phyloP scores from a whole-genome alignment of 108 stramenopile species.

The Skeletonema tropicum region DNA sequence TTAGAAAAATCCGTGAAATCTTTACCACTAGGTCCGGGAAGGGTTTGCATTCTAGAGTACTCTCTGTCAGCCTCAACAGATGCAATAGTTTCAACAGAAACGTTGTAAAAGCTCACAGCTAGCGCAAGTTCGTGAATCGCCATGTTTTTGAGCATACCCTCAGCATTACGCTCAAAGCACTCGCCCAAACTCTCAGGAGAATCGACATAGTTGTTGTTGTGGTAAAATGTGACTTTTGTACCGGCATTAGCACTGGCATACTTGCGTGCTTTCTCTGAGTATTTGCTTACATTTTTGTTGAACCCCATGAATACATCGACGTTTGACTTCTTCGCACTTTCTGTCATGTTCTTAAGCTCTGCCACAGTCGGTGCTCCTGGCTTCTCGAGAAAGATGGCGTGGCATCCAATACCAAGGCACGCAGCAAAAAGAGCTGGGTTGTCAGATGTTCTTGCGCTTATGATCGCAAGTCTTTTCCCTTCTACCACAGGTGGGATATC shows the following conservation, averaged over 20 bases:
- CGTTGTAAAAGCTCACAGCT: slow-evolving; percentile 76
- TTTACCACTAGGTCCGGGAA: slow-evolving; percentile 41
- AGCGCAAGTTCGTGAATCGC: slow-evolving; percentile 89
- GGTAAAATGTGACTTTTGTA: slow-evolving; percentile 63
- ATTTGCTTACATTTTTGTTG: slow-evolving; percentile 88
- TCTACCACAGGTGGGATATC: slow-evolving; percentile 48
- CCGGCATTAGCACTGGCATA: slow-evolving; percentile 42
- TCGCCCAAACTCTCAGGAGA: slow-evolving; percentile 61
- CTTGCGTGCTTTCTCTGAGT: slow-evolving; percentile 58
- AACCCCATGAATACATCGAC: slow-evolving; percentile 78
- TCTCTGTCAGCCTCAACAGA: slow-evolving; percentile 64
- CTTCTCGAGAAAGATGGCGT: slow-evolving; percentile 81
- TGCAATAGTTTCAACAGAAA: slow-evolving; percentile 72
- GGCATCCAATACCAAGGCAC: slow-evolving; percentile 57
- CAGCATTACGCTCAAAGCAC: slow-evolving; percentile 84
- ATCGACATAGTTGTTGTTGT: slow-evolving; percentile 81
- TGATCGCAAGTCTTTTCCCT: slow-evolving; percentile 47
- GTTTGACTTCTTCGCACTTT: slow-evolving; percentile 34
- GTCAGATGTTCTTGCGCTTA: slow-evolving; percentile 76
- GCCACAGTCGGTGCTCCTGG: slow-evolving; percentile 85
- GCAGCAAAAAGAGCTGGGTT: slow-evolving; percentile 66
- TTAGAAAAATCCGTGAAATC: slow-evolving; percentile 76
- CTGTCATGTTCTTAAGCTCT: slow-evolving; percentile 67
- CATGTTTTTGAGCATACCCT: slow-evolving; percentile 93
- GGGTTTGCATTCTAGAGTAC: slow-evolving; percentile 56